Percentiles rank a stretch among this genome's conserved stretches.
These are phyloP conservation scores for Ammopiptanthus mongolicus DNA, from an alignment of 306 rosid genomes.

Conservation along the genomic window DNA sequence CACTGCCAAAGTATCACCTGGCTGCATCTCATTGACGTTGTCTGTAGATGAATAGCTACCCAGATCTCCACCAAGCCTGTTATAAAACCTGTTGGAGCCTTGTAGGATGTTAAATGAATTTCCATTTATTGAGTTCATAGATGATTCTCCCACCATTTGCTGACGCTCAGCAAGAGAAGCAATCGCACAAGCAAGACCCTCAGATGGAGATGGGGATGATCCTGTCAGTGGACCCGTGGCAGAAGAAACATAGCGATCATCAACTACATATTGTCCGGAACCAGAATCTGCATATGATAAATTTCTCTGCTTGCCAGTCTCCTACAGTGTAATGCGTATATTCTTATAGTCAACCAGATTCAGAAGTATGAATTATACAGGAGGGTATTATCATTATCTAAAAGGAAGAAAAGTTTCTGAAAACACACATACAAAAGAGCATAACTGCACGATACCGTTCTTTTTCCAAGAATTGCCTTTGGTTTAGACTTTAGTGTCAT, in stretches of 20 bases:
- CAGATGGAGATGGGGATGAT: conserved; percentile 80
- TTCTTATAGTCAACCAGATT: background rate
- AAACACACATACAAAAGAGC: background rate
- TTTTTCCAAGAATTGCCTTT: background rate
- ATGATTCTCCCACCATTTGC: conserved; percentile 63
- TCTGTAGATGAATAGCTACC: conserved; percentile 48
- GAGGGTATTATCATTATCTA: background rate
- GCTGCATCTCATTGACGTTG: conserved; percentile 34
- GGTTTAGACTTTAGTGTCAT: background rate
- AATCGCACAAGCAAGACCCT: conserved; percentile 95
- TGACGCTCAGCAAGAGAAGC: conserved; percentile 99
- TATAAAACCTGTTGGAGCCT: conserved; percentile 53
- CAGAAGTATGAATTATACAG: background rate
- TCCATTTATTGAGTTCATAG: conserved; percentile 38
- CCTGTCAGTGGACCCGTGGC: conserved; percentile 43
- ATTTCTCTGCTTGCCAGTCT: conserved; percentile 64
- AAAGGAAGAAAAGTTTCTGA: background rate
- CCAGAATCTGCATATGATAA: conserved; percentile 38
- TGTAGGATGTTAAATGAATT: conserved; percentile 45
- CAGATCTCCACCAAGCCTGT: conserved; percentile 44
- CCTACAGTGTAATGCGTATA: conserved; percentile 44
- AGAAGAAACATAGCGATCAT: conserved; percentile 42
- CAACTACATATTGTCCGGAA: conserved; percentile 40
- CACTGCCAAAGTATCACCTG: conserved; percentile 29
- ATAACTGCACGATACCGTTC: background rate